Conservation (phyloP, 2,329 filamentous ascomycete species). For the Hypomyces perniciosus region DNA sequence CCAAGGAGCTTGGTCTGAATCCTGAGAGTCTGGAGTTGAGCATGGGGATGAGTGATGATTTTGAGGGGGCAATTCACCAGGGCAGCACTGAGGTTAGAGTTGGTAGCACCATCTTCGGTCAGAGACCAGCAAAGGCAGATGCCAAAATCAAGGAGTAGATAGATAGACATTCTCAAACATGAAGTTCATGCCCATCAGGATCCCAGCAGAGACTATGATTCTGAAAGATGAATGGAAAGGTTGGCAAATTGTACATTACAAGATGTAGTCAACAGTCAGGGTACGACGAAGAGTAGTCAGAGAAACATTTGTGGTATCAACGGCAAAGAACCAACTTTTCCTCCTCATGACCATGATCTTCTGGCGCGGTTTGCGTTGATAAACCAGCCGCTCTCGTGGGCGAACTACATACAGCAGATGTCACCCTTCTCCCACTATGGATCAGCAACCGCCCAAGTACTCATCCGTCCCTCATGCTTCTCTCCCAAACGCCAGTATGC, state of each 20-base stretch:
- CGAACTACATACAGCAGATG: conserved; percentile 8
- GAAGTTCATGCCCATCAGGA: background rate
- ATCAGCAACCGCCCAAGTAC: background rate
- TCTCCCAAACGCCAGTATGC: conserved; percentile 27
- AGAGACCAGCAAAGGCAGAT: conserved; percentile 71
- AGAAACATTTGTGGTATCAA: conserved; percentile 9
- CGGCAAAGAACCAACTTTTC: background rate
- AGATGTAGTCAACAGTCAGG: background rate
- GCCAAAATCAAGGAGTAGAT: conserved; percentile 56
- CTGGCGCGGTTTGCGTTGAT: conserved; percentile 1
- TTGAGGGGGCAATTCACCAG: conserved; percentile 75
- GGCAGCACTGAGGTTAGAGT: conserved; percentile 88
- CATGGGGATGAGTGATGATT: conserved; percentile 99
- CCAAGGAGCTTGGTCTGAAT: conserved; percentile 39
- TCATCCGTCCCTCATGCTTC: conserved; percentile 7
- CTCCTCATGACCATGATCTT: conserved; percentile 4
- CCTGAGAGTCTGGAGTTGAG: conserved; percentile 71
- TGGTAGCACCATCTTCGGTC: conserved; percentile 90
- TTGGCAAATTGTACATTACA: background rate
- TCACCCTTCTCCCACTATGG: background rate
- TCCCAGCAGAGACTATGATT: background rate
- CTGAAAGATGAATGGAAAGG: too few relatives aligned
- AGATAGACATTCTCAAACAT: background rate
- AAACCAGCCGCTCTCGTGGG: conserved; percentile 6
- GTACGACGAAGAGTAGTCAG: background rate